phyloP scores from a whole-genome alignment of 441 rosid genomes.

The Populus hybrid region DNA sequence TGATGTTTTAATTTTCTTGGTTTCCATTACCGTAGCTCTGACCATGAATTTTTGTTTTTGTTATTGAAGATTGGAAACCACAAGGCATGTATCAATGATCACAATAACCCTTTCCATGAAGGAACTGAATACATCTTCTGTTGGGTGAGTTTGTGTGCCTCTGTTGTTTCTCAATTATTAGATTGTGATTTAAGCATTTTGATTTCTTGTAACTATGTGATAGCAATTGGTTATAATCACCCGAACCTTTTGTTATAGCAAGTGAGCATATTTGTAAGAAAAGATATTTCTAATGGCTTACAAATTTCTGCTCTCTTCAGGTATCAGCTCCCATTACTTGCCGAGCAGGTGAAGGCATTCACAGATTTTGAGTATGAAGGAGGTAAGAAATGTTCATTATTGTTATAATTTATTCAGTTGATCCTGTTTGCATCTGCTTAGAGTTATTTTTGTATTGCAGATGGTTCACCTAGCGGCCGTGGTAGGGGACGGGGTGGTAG shows the following conservation, averaged over 20 bases:
- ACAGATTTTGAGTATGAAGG: constrained; percentile 69
- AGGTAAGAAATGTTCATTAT: constrained; percentile 42
- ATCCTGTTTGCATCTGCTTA: not conserved
- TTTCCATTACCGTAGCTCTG: not conserved
- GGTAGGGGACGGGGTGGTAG: constrained; percentile 77
- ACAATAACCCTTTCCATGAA: constrained; percentile 74
- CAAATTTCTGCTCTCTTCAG: constrained; percentile 32
- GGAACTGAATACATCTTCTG: constrained; percentile 62
- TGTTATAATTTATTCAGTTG: not conserved
- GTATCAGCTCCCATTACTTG: constrained; percentile 83
- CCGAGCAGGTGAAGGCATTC: constrained; percentile 68
- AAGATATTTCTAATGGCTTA: not conserved
- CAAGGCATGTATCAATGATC: constrained; percentile 92
- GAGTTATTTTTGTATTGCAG: constrained; percentile 34
- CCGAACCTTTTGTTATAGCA: not conserved
- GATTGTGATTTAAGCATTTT: not conserved
- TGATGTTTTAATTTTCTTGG: not conserved
- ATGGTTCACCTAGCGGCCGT: constrained; percentile 73
- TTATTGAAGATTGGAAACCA: constrained; percentile 65
- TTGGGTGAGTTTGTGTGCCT: constrained; percentile 55
- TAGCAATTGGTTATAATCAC: not conserved
- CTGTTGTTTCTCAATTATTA: not conserved
- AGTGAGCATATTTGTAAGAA: not conserved
- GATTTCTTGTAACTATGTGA: not conserved
- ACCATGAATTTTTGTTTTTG: not conserved